Percentiles rank a stretch among this genome's conserved stretches.
Conservation (phyloP, 768 basidiomycete genomes). For the Clavulina sp. region DNA sequence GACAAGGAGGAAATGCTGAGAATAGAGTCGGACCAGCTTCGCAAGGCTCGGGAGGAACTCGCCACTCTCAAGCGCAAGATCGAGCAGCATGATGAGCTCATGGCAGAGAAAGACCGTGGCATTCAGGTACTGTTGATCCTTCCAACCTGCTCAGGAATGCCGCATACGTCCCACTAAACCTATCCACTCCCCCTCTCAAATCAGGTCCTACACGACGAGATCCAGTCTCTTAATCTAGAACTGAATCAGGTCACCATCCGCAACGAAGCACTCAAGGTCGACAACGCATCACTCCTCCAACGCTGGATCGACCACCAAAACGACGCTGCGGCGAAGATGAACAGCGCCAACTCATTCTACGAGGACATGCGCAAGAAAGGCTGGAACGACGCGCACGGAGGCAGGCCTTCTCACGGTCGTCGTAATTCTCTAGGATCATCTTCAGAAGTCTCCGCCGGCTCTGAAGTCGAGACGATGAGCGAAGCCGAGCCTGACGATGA, state of each 20-base stretch:
- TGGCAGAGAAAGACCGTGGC: slow-evolving; percentile 76
- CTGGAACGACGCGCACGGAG: slow-evolving; percentile 16
- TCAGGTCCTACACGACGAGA: slow-evolving; percentile 92
- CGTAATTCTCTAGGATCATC: slow-evolving; percentile 22
- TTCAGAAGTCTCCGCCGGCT: slow-evolving; percentile 16
- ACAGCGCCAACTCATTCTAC: slow-evolving; percentile 77
- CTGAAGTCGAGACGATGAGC: slow-evolving; percentile 56
- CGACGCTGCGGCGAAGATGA: slow-evolving; percentile 83
- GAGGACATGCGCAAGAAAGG: slow-evolving; percentile 69
- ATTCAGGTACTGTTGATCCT: slow-evolving; percentile 55
- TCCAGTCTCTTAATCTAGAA: slow-evolving; percentile 80
- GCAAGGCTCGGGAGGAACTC: slow-evolving; percentile 63
- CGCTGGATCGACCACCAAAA: slow-evolving; percentile 96
- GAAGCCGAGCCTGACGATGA: slow-evolving; percentile 23
- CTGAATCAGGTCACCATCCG: slow-evolving; percentile 77
- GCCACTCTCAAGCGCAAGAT: slow-evolving; percentile 54
- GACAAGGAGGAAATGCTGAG: slow-evolving; percentile 82
- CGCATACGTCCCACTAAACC: not conserved
- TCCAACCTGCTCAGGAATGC: not conserved
- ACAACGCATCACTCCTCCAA: slow-evolving; percentile 89
- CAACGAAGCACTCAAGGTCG: slow-evolving; percentile 69
- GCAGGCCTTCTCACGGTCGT: not conserved
- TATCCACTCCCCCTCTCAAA: not conserved
- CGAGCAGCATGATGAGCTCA: slow-evolving; percentile 66
- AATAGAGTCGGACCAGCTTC: slow-evolving; percentile 60